Base-by-base conservation (phyloP, 306 rosid genomes). In the Trifolium repens region DNA sequence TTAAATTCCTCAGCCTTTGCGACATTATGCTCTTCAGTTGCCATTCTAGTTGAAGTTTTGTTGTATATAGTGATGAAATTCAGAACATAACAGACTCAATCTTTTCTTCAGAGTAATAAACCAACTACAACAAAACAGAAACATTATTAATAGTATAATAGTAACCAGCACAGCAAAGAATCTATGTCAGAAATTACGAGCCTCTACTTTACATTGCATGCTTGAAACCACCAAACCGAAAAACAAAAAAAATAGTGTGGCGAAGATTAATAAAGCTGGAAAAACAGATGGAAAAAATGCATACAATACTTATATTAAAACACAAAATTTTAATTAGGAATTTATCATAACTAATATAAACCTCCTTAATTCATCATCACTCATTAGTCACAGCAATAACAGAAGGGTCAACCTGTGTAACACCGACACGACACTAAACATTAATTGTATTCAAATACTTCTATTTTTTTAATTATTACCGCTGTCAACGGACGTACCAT, bases 1-100 rank as follows among this genome's bases (percentile, higher is more conserved):
- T 94, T 96, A 77, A 89, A 26, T 85, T 92, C 92, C 84, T 94
- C 99, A 19, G 97, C 96, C 65, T 76, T 89, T 1, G 83, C 75
- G 55, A 74, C 65, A 26, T 90, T 79, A 19, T 91, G 84, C 40
- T 81, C 87, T 19, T 81, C 80, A 43, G 82, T 19, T 84, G 86
- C 93, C 99, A 94, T 94, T 66, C 44, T 39, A 43, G 76, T 82
- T 79, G 67, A 81, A 72, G 72, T 80, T 76, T 70, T 42, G 73
- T 53, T 30, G 78, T 82, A 71, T 80, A 61, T 52, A 39, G 72
- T 46, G 47, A 57, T 26, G 40, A 63, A 73, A 47, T 34, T 84
- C 78, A 88, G 85, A 78, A 69, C 73, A 85, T 39, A 80, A 77
- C 49, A 84, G 71, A 73, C 54, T 58, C 67, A 75, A 67, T 74